Evolutionary conservation across 441 rosid genomes (phyloP).

Genomic region (Euphorbia celastroides): DNA sequence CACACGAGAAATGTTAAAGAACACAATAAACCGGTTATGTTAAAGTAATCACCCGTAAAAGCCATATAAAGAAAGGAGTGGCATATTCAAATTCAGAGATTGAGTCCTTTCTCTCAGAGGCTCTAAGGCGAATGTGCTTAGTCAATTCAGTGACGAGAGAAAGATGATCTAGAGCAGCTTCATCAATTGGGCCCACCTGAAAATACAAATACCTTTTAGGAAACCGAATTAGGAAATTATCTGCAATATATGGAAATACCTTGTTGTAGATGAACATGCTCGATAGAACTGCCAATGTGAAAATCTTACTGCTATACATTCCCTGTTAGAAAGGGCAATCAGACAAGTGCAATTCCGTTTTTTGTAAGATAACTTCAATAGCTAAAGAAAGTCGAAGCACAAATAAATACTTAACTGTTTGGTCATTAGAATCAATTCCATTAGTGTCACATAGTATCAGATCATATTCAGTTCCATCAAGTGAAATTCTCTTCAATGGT

Average conservation of each 20-base stretch:
- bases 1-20: not conserved
- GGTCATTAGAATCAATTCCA: conserved; percentile 83
- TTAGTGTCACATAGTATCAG: conserved; percentile 75
- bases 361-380: too few species aligned
- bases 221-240: conserved; percentile 2
- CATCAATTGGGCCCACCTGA: conserved; percentile 92
- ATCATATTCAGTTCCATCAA: conserved; percentile 79
- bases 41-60: conserved; percentile 54
- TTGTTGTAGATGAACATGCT: conserved; percentile 92
- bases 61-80: conserved; percentile 86
- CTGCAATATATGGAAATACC: conserved; percentile 33
- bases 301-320: conserved; percentile 80
- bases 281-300: conserved; percentile 82
- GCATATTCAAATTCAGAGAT: conserved; percentile 71
- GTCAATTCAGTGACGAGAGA: conserved; percentile 92
- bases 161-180: conserved; percentile 80
- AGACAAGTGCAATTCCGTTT: too few species aligned
- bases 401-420: conserved; percentile 49
- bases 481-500: conserved; percentile 73
- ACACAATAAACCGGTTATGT: not conserved
- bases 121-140: conserved; percentile 75
- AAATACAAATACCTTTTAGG: not conserved
- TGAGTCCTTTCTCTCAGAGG: conserved; percentile 55
- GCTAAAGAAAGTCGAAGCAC: not conserved
- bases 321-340: conserved; percentile 41